Base-by-base conservation (phyloP, 2,329 filamentous ascomycete genomes). In the Clarireedia monteithiana region DNA sequence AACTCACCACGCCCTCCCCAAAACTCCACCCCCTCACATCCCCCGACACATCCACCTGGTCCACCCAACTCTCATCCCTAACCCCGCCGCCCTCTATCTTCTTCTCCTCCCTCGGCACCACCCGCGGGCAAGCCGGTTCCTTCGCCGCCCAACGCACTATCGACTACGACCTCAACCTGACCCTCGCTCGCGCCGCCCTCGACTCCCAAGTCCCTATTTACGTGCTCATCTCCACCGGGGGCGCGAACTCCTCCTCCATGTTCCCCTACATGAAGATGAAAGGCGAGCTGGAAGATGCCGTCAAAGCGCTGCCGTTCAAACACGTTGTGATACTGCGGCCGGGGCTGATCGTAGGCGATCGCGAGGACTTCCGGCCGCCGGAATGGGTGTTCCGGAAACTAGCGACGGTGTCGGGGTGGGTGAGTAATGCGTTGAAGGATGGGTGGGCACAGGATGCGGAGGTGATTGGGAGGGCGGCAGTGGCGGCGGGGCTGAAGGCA, bases 151-250 rank as follows among this genome's bases (percentile, higher is more conserved):
- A 96, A 73, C 87, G 89, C 74, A 88, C 88, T 68, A 88, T 96
- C 61, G 92, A 96, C 73, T 82, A 91, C 68, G 90, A 94, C 67
- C 77, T 96, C 46, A 95, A 95, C 71, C 71, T 95, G 49, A 84
- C 86, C 61, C 77, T 95, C 24, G 91, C 89, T 5, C 12, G 5
- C 23, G 84, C 86, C 0, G 89, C 91, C 45, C 89, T 86, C 67
- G 79, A 78, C 4, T 82, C 84, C 0, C 89, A 89, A 38, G 80
- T 82, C 10, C 82, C 82, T 62, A 86, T 85, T n/a, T 69, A 68
- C 52, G 84, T 96, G 23, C 57, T 70, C 2, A 66, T 70, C 52
- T 77, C 40, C 30, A 73, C 34, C 50, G 62, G 45, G 48, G 72
- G 71, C 50, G 76, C 74, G n/a, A 81, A 68, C 73, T 76, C 66